phyloP scores from a whole-genome alignment of 129 eudicot genomes.

The Tagetes erecta region DNA sequence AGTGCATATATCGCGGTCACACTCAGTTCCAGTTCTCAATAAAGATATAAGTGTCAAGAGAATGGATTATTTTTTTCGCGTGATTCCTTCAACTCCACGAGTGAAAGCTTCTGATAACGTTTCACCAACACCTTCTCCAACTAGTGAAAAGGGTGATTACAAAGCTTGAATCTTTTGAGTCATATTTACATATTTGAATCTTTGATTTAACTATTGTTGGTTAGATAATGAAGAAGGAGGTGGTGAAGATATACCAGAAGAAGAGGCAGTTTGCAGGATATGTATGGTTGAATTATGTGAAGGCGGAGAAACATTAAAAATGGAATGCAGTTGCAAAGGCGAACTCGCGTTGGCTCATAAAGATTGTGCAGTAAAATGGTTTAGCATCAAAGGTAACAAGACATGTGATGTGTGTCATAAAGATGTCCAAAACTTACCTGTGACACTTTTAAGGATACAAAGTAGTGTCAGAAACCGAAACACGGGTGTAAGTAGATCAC shows the following conservation, averaged over 20 bases:
- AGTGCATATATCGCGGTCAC: conserved; percentile 63
- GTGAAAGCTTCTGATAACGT: conserved; percentile 46
- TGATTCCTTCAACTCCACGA: conserved; percentile 75
- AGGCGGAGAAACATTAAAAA: conserved; percentile 92
- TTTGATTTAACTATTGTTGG: background rate
- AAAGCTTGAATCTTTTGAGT: conserved; percentile 4
- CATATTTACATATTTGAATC: background rate
- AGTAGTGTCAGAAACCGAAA: conserved; percentile 46
- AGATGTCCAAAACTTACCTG: conserved; percentile 81
- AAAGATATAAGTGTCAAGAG: conserved; percentile 50
- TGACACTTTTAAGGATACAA: conserved; percentile 76
- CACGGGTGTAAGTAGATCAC: conserved; percentile 33
- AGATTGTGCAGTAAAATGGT: conserved; percentile 98
- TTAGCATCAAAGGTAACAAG: conserved; percentile 91
- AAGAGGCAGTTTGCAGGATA: conserved; percentile 92
- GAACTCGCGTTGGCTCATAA: conserved; percentile 87
- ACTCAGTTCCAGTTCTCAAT: conserved; percentile 64
- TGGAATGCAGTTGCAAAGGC: conserved; percentile 98
- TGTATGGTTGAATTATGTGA: conserved; percentile 88
- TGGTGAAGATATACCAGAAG: conserved; percentile 91
- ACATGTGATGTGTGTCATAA: conserved; percentile 91
- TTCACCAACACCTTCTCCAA: conserved; percentile 31
- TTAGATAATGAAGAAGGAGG: conserved; percentile 56
- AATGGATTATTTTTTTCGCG: conserved; percentile 76
- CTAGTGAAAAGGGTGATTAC: conserved; percentile 52